Conservation (phyloP, 148 eudicot genomes). For the Salicornia ramosissima region DNA sequence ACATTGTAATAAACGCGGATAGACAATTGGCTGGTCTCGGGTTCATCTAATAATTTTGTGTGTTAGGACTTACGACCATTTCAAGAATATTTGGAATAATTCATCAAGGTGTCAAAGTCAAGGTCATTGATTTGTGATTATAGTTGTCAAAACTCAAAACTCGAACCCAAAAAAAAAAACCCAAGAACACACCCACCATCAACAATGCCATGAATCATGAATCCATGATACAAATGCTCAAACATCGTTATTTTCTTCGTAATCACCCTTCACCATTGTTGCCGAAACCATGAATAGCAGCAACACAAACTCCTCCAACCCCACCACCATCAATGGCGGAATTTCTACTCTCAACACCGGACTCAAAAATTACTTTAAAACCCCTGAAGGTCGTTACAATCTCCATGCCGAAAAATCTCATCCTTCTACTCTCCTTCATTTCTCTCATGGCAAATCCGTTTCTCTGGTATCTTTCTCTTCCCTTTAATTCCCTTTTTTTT, state of each 20-base stretch:
- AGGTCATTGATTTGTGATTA: no score
- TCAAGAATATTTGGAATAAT: no score
- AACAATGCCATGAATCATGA: not conserved
- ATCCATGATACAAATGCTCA: not conserved
- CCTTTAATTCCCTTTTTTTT: not conserved
- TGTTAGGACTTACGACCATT: no score
- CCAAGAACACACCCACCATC: not conserved
- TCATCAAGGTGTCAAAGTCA: no score
- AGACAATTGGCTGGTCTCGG: no score
- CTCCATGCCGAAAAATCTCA: constrained; percentile 72
- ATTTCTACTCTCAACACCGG: constrained; percentile 27
- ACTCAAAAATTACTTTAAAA: constrained; percentile 71
- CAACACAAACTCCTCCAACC: not conserved
- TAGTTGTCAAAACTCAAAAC: no score
- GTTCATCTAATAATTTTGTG: no score
- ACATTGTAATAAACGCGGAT: no score
- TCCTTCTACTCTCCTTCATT: constrained; percentile 63
- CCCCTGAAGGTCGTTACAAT: constrained; percentile 84
- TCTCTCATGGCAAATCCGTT: constrained; percentile 58
- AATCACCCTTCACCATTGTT: not conserved
- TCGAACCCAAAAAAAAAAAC: no score
- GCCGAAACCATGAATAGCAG: not conserved
- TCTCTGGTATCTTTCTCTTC: constrained; percentile 44
- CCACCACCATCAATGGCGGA: constrained; percentile 8
- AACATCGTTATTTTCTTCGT: no score